A percentile compares a stretch with the other conserved stretches of the same genome.
Evolutionary conservation across 345 rosid genomes (phyloP).

Genomic region (Diplotaxis tenuifolia): DNA sequence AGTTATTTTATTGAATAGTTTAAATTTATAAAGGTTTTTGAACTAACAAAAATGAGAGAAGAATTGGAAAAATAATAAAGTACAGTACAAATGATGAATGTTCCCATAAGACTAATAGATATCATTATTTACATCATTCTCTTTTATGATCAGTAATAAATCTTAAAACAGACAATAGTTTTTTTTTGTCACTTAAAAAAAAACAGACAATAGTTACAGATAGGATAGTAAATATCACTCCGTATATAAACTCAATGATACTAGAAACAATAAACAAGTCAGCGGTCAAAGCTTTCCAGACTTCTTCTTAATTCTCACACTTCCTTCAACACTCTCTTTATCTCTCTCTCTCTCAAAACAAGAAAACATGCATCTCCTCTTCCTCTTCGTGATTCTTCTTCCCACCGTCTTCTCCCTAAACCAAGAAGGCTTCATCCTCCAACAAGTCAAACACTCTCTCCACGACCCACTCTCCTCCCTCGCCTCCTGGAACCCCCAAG

Average conservation of each 20-base stretch:
- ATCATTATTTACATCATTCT: constrained; percentile 14
- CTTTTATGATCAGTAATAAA: background rate
- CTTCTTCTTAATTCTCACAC: constrained; percentile 19
- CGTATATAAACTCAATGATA: constrained; percentile 7
- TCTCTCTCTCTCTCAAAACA: background rate
- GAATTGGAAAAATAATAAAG: background rate
- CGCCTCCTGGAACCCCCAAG: constrained; percentile 55
- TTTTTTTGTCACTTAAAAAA: no score
- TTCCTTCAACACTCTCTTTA: background rate
- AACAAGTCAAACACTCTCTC: constrained; percentile 44
- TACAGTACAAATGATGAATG: background rate
- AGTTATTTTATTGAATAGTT: background rate
- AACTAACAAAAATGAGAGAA: background rate
- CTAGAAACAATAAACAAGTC: constrained; percentile 20
- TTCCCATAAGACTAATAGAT: background rate
- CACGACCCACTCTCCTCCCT: constrained; percentile 60
- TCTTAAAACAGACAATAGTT: constrained; percentile 1
- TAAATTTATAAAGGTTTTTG: background rate
- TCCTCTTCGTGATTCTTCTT: constrained; percentile 33
- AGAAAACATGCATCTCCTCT: constrained; percentile 26
- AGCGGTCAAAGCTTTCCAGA: constrained; percentile 33
- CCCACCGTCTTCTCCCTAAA: constrained; percentile 41
- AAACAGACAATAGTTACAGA: no score
- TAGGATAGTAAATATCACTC: no score
- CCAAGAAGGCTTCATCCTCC: constrained; percentile 68